Conservation (phyloP, 2,329 filamentous ascomycete genomes). For the Furcasterigmium sp. region DNA sequence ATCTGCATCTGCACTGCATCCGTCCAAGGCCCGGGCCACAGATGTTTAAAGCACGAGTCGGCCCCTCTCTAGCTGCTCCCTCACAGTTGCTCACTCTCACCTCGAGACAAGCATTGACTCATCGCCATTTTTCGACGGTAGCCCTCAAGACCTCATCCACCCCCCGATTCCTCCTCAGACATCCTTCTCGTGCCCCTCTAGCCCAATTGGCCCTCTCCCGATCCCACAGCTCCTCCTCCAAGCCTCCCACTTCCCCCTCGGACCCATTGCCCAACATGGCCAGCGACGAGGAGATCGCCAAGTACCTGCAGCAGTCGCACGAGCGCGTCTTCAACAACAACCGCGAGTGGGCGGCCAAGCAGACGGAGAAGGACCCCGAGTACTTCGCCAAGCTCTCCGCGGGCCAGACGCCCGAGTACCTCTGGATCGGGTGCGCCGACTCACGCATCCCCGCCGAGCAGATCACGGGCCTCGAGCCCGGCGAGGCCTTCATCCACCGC, state of each 20-base stretch:
- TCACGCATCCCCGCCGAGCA: constrained; percentile 88
- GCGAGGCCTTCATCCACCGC: constrained; percentile 89
- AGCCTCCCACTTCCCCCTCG: background rate
- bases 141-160: background rate
- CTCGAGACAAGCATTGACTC: background rate
- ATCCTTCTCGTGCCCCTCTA: too few species aligned
- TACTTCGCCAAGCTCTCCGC: constrained; percentile 61
- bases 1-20: background rate
- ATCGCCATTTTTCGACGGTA: background rate
- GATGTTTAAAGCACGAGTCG: background rate
- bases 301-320: constrained; percentile 58
- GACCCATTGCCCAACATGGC: constrained; percentile 6
- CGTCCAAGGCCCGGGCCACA: background rate
- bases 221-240: background rate
- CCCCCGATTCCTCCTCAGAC: too few species aligned
- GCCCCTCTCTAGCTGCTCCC: background rate
- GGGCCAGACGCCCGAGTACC: constrained; percentile 65
- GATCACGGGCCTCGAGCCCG: constrained; percentile 76
- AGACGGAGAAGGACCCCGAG: constrained; percentile 52
- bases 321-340: constrained; percentile 67
- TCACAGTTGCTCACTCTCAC: background rate
- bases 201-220: background rate
- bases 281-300: constrained; percentile 10
- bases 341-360: constrained; percentile 57
- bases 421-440: constrained; percentile 91